Evolutionary conservation across 1,284 basidiomycete species (phyloP), one percentile per base, ranked within the genome.

Genomic region (Sporisorium scitamineum): DNA sequence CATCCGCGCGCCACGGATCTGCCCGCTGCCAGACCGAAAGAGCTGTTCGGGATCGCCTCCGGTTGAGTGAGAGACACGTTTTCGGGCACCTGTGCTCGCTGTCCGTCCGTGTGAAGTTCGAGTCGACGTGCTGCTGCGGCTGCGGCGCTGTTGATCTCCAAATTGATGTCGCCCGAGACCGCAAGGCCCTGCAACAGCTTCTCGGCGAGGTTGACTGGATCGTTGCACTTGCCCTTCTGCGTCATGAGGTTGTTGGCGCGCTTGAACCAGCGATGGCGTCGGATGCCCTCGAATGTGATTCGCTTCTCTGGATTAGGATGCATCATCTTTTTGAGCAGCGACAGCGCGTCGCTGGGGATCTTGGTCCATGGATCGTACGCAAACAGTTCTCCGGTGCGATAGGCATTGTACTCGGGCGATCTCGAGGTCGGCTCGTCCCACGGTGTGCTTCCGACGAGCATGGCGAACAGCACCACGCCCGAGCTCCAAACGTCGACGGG

Each of bases 401-500:
- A 99, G 8, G 90, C 89, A 27, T 87, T 84, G 84, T 90, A 99
- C 86, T 99, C 96, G 2, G 90, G 89, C 70, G 92, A 94, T 22
- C 89, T 88, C 0, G 86, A 83, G 0, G 94, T 94, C 3, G 96
- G 95, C 83, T 97, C 93, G 83, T 98, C 96, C 96, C 96, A 99
- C 1, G 96, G 97, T 0, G 96, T 98, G 84, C 97, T 98, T 55
- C 96, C 96, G 5, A 91, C 92, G 0, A 99, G 88, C 66, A 98
- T 87, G 0, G 96, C 94, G 84, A 94, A 98, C 0, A 99, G 88
- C 39, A 99, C 96, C n/a, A 98, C 93, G 1, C 97, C 97, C 57
- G 94, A 90, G 1, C 94, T 94, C 96, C 96, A 99, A 3, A 85
- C 91, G 85, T 99, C 96, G 41, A 98, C 91, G 0, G 95, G 94